Evolutionary conservation across 2,329 filamentous ascomycete genomes (phyloP).

Genomic region (Cladosporium sphaerospermum): DNA sequence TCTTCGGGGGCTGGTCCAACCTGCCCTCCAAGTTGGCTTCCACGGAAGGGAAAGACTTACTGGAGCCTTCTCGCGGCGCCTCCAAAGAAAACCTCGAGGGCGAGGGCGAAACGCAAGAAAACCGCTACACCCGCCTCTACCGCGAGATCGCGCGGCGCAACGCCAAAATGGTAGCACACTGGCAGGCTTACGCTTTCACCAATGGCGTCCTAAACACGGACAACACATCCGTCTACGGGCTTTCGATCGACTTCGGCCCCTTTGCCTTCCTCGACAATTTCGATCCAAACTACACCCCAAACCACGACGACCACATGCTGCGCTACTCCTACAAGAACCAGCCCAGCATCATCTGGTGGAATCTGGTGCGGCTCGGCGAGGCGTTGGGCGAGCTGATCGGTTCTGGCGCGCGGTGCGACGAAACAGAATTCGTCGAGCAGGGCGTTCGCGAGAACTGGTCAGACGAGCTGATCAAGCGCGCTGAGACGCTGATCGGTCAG

Average conservation of each 20-base stretch:
- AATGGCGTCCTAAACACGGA: constrained; percentile 98
- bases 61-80: constrained; percentile 33
- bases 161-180: constrained; percentile 79
- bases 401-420: constrained; percentile 65
- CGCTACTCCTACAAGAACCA: constrained; percentile 93
- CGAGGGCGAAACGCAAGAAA: constrained; percentile 62
- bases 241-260: constrained; percentile 90
- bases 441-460: constrained; percentile 67
- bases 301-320: constrained; percentile 85
- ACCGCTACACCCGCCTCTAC: constrained; percentile 81
- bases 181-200: constrained; percentile 99
- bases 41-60: constrained; percentile 44
- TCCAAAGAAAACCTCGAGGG: constrained; percentile 58
- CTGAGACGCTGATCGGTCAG: constrained; percentile 75
- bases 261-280: constrained; percentile 98
- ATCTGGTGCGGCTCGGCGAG: constrained; percentile 85
- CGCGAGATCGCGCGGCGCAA: constrained; percentile 82
- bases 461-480: constrained; percentile 65
- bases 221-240: constrained; percentile 84
- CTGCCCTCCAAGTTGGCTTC: constrained; percentile 55
- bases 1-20: constrained; percentile 81
- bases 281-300: constrained; percentile 88
- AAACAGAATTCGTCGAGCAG: constrained; percentile 61
- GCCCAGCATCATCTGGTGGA: constrained; percentile 98
- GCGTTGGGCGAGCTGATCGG: constrained; percentile 83